phyloP scores from a whole-genome alignment of 352 stramenopile genomes.

The Globisporangium solare region DNA sequence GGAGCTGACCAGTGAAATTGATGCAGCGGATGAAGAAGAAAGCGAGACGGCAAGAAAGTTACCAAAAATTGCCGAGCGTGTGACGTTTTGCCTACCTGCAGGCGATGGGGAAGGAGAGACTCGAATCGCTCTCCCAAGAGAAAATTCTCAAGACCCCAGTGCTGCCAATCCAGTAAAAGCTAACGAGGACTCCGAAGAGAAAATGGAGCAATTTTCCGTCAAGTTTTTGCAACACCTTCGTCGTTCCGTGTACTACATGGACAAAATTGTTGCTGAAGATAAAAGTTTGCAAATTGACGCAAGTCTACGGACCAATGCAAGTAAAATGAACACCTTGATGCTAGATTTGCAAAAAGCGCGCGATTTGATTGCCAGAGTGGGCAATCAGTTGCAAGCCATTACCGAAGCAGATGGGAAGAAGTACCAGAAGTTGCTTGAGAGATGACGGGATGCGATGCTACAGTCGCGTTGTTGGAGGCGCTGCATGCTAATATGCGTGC shows the following conservation, averaged over 20 bases:
- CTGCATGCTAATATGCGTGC: neutral
- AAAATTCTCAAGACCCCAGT: conserved; percentile 44
- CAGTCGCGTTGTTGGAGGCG: neutral
- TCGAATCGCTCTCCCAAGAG: conserved; percentile 39
- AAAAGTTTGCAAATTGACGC: conserved; percentile 40
- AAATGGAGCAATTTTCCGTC: conserved; percentile 34
- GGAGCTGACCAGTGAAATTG: conserved; percentile 27
- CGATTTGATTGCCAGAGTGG: conserved; percentile 32
- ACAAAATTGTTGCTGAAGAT: conserved; percentile 52
- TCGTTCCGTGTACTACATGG: conserved; percentile 51
- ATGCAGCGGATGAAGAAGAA: conserved; percentile 16
- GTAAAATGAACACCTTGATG: conserved; percentile 25
- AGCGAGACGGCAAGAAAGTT: conserved; percentile 7
- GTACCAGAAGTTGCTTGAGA: conserved; percentile 24
- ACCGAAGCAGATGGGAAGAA: conserved; percentile 27
- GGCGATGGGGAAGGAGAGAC: conserved; percentile 28
- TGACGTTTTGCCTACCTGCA: conserved; percentile 48
- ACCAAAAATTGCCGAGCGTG: conserved; percentile 42
- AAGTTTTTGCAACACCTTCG: conserved; percentile 66
- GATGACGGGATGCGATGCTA: neutral
- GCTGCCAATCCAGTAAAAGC: conserved; percentile 12
- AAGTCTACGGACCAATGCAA: conserved; percentile 30
- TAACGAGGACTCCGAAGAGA: conserved; percentile 33
- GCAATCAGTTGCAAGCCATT: conserved; percentile 29
- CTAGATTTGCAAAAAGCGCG: conserved; percentile 34